Conservation (phyloP, 768 basidiomycete species). For the Mycena galopus region DNA sequence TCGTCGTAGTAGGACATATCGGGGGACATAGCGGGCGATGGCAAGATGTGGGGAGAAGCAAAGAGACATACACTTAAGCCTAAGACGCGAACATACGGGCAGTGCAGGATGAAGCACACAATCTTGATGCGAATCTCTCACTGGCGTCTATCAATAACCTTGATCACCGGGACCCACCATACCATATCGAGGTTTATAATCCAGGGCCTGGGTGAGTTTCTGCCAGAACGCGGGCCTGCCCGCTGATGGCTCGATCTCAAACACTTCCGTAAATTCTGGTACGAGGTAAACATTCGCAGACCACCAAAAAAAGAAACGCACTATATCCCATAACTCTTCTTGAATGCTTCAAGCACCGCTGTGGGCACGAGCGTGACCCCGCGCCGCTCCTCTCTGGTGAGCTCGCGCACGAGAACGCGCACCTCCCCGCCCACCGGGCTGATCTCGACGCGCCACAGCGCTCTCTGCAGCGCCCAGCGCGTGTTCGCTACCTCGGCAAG, state of each 20-base stretch:
- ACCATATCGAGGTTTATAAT: background rate
- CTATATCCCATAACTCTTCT: background rate
- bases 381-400: background rate
- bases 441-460: constrained; percentile 24
- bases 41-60: constrained; percentile 15
- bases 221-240: background rate
- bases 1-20: constrained; percentile 15
- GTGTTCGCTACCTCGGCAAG: background rate
- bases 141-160: constrained; percentile 7
- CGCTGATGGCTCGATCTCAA: background rate
- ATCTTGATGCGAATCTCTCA: constrained; percentile 11
- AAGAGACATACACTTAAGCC: constrained; percentile 2
- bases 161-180: background rate
- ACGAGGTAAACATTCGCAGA: background rate
- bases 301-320: background rate
- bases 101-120: constrained; percentile 24
- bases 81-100: constrained; percentile 12
- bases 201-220: background rate
- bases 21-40: background rate
- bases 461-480: background rate
- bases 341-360: constrained; percentile 13
- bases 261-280: no score
- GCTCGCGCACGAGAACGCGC: constrained; percentile 17
- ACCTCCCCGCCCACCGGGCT: constrained; percentile 10
- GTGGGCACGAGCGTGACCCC: background rate